These are phyloP conservation scores for Cyclotella sp. DNA, from an alignment of 108 stramenopile species.

Conservation along the genomic window DNA sequence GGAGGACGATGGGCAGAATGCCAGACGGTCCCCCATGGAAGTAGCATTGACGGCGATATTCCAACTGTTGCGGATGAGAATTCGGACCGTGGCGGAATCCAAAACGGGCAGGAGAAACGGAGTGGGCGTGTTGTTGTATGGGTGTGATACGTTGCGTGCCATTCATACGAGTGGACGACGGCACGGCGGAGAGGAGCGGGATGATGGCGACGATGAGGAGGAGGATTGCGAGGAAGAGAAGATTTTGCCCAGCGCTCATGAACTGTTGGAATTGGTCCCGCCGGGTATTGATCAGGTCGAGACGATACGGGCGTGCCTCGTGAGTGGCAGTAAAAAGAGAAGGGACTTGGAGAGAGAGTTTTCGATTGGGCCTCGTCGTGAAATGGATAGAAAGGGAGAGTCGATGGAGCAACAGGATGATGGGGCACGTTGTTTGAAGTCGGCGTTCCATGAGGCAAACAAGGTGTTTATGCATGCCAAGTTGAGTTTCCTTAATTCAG, in stretches of 20 bases:
- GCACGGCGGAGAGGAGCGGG: too few relatives aligned
- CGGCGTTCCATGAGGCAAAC: conserved; percentile 53
- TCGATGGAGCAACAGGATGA: conserved; percentile 15
- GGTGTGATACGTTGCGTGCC: conserved; percentile 30
- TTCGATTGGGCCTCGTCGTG: conserved; percentile 14
- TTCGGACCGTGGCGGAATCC: conserved; percentile 62
- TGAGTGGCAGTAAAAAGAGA: conserved; percentile 7
- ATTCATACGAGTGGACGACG: background rate
- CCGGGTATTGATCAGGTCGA: conserved; percentile 62
- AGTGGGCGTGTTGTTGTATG: conserved; percentile 66
- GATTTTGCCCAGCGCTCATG: conserved; percentile 46
- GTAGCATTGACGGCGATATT: conserved; percentile 56
- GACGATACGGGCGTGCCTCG: conserved; percentile 38
- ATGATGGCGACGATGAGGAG: conserved; percentile 39
- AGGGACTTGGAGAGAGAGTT: conserved; percentile 67
- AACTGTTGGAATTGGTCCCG: conserved; percentile 60
- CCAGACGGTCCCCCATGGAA: conserved; percentile 52
- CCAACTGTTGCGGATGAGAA: conserved; percentile 48
- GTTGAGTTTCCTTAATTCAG: conserved; percentile 28
- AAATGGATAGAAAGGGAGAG: background rate
- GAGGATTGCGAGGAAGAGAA: conserved; percentile 37
- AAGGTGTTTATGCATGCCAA: conserved; percentile 61
- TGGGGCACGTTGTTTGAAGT: conserved; percentile 11
- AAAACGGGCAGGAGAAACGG: conserved; percentile 75
- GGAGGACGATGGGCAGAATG: too few relatives aligned